phyloP scores from a whole-genome alignment of 2,329 filamentous ascomycete genomes.

The Trichoderma sp. region DNA sequence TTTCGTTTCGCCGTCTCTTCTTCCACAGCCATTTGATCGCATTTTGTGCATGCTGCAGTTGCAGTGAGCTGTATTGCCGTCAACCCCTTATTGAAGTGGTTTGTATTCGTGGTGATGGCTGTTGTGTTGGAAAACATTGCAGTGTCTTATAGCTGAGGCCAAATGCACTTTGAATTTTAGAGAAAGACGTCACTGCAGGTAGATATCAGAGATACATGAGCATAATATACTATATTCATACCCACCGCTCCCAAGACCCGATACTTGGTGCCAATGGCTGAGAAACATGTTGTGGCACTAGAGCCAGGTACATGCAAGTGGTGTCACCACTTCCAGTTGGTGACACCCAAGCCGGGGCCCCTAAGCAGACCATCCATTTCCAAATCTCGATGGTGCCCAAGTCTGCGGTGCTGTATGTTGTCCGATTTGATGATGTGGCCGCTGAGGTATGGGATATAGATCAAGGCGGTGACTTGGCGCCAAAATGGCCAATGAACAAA shows the following conservation, averaged over 20 bases:
- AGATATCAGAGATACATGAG: too few species aligned
- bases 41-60: slow-evolving; percentile 2
- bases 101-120: not conserved
- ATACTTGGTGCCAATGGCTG: not conserved
- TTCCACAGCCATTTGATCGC: slow-evolving; percentile 1
- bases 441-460: not conserved
- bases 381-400: too few species aligned
- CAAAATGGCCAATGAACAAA: not conserved
- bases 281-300: not conserved
- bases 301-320: not conserved
- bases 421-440: not conserved
- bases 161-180: too few species aligned
- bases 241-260: not conserved
- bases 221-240: not conserved
- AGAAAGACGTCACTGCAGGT: too few species aligned
- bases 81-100: not conserved
- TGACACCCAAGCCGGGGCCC: not conserved
- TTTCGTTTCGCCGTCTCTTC: not conserved
- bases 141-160: too few species aligned
- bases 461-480: not conserved
- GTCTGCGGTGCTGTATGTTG: not conserved
- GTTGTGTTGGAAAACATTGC: not conserved
- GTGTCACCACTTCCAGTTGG: not conserved
- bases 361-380: not conserved
- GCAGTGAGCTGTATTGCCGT: not conserved